Percentiles rank a stretch among this genome's conserved stretches.
phyloP scores from a whole-genome alignment of 345 rosid genomes.

The Populus deltoides region DNA sequence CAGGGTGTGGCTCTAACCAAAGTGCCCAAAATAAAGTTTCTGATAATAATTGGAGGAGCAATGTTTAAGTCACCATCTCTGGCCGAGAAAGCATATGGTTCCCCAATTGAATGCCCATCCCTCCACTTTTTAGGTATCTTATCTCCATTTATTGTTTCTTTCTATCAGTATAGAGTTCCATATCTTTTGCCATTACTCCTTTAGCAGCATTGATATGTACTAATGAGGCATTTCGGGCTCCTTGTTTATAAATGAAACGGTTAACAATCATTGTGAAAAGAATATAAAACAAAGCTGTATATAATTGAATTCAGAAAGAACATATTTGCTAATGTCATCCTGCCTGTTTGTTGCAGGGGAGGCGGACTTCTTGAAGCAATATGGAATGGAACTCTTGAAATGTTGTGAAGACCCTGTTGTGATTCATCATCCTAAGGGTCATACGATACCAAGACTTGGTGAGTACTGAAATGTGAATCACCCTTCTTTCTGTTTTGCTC shows the following conservation, averaged over 20 bases:
- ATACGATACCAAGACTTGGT: constrained; percentile 86
- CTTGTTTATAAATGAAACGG: too few relatives aligned
- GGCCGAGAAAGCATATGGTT: constrained; percentile 55
- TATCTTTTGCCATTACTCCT: neutral
- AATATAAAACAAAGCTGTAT: neutral
- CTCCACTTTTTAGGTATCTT: constrained; percentile 71
- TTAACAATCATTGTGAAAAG: neutral
- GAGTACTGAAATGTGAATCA: neutral
- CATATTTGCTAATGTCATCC: neutral
- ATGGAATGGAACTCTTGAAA: constrained; percentile 59
- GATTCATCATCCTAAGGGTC: constrained; percentile 88
- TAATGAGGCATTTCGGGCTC: too few relatives aligned
- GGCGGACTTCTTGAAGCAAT: constrained; percentile 67
- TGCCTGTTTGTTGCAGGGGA: constrained; percentile 53
- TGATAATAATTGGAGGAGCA: constrained; percentile 80
- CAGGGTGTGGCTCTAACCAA: constrained; percentile 75
- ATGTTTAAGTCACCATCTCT: constrained; percentile 46
- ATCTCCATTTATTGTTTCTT: neutral
- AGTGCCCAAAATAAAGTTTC: constrained; percentile 60
- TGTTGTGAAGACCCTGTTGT: constrained; percentile 52
- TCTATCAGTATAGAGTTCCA: neutral
- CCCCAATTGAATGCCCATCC: constrained; percentile 55
- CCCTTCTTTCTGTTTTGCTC: neutral
- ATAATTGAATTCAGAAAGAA: neutral
- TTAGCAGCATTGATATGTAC: neutral